Evolutionary conservation across 345 rosid species (phyloP).

Genomic region (Euphorbia lathyris): DNA sequence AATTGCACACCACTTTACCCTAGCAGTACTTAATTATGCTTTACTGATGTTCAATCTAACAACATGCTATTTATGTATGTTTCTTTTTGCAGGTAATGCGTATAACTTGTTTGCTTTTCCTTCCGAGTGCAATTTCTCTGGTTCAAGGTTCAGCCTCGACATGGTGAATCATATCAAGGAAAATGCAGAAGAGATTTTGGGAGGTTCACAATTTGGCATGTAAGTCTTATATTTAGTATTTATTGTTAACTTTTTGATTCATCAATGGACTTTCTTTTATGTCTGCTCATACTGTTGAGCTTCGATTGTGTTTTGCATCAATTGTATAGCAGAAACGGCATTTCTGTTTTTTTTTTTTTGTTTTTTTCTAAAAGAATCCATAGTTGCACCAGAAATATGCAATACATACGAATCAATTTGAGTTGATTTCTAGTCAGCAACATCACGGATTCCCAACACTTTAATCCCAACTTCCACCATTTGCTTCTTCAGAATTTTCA

Average conservation of each 20-base stretch:
- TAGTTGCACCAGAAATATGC: background rate
- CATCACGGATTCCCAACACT: background rate
- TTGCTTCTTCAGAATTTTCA: background rate
- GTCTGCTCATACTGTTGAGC: background rate
- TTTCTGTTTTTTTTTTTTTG: too few species aligned
- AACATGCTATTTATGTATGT: background rate
- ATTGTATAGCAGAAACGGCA: background rate
- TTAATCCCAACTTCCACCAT: background rate
- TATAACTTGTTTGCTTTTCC: constrained; percentile 87
- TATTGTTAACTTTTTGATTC: background rate
- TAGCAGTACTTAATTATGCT: constrained; percentile 4
- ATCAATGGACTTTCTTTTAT: background rate
- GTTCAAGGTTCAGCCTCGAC: constrained; percentile 70
- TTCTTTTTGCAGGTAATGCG: constrained; percentile 54
- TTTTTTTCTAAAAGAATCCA: background rate
- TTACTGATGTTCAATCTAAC: background rate
- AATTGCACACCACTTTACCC: background rate
- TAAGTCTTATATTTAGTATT: constrained; percentile 27
- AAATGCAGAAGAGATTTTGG: constrained; percentile 44
- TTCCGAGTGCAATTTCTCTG: constrained; percentile 96
- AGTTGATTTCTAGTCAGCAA: background rate
- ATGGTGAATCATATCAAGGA: constrained; percentile 69
- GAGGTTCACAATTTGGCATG: constrained; percentile 55
- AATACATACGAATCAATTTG: background rate
- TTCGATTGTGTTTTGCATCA: background rate